Base-by-base conservation (phyloP, 1,284 basidiomycete genomes). In the Grifola frondosa region DNA sequence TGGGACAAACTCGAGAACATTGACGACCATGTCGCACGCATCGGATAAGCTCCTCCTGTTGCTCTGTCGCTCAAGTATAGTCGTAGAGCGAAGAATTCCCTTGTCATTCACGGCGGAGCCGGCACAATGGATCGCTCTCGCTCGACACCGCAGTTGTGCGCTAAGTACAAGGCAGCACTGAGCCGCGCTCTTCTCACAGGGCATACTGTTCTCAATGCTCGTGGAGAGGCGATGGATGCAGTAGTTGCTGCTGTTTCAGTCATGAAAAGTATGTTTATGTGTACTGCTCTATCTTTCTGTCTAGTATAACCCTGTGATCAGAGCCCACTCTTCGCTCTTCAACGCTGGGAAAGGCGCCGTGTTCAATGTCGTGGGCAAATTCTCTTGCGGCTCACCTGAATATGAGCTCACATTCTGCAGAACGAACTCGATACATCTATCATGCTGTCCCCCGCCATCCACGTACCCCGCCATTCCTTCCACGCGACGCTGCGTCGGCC, bases 181-280 rank as follows among this genome's bases (percentile, higher is more conserved):
- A 61, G 64, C 15, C 59, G 64, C 3, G 80, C 88, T 0, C 68
- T 92, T 29, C 50, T 65, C 24, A 77, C 77, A 5, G 90, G 90
- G 1, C 69, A 90, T 55, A 59, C 74, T 19, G 70, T 90, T 13
- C 73, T 91, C 28, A 64, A 62, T 25, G 60, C 70, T 3, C 86
- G 85, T 17, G 86, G 87, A 1, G 84, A 88, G 55, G 88, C 89
- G 4, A 80, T 92, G 72, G 87, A 91, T 57, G 88, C 89, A n/a
- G 80, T 75, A 3, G 81, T 85, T 3, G 82, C 85, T 6, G 87
- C 89, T 0, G 89, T 90, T 6, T 69, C 75, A 0, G 65, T 71
- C 8, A 70, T 92, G 73, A 89, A 91, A 75, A 81, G 87, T 81
- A 38, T n/a, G 66, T 40, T 11, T 6, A 15, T 30, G 21, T 12